These are phyloP conservation scores for Schizophyllum commune DNA, from an alignment of 1,284 basidiomycete species.

Conservation along the genomic window DNA sequence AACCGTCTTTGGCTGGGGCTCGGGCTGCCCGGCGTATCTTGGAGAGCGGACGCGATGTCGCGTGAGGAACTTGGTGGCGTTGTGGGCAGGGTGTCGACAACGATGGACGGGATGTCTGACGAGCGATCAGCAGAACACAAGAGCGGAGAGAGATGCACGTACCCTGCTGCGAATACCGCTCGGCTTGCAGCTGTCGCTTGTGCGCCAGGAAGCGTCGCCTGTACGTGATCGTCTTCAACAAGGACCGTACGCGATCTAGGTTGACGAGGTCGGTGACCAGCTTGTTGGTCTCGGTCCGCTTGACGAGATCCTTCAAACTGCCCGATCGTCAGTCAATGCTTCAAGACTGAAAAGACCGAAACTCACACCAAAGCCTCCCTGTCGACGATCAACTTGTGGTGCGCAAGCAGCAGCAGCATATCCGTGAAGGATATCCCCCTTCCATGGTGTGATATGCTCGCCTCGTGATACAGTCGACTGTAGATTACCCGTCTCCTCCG, in stretches of 20 bases:
- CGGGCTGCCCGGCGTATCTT: conserved; percentile 36
- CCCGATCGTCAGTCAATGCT: conserved; percentile 2
- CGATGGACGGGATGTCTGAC: conserved; percentile 58
- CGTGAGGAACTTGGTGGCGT: conserved; percentile 43
- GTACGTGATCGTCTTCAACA: conserved; percentile 69
- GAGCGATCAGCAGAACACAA: not conserved
- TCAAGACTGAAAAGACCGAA: not conserved
- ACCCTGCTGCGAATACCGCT: conserved; percentile 24
- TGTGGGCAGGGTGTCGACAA: conserved; percentile 48
- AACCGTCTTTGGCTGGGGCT: conserved; percentile 28
- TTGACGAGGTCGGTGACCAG: conserved; percentile 79
- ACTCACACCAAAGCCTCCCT: conserved; percentile 79
- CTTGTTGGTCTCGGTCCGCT: conserved; percentile 69
- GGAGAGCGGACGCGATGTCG: conserved; percentile 47
- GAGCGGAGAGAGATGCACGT: conserved; percentile 2
- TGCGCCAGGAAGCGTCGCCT: conserved; percentile 59
- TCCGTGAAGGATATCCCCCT: conserved; percentile 87
- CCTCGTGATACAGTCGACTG: conserved; percentile 79
- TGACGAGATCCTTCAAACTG: conserved; percentile 78
- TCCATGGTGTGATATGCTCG: conserved; percentile 62
- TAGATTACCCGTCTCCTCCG: conserved; percentile 64
- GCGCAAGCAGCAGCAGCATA: conserved; percentile 85
- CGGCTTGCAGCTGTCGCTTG: conserved; percentile 28
- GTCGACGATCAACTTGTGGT: conserved; percentile 90
- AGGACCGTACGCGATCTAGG: conserved; percentile 74